Conservation (phyloP, 768 basidiomycete species). For the Podaxis sp. region DNA sequence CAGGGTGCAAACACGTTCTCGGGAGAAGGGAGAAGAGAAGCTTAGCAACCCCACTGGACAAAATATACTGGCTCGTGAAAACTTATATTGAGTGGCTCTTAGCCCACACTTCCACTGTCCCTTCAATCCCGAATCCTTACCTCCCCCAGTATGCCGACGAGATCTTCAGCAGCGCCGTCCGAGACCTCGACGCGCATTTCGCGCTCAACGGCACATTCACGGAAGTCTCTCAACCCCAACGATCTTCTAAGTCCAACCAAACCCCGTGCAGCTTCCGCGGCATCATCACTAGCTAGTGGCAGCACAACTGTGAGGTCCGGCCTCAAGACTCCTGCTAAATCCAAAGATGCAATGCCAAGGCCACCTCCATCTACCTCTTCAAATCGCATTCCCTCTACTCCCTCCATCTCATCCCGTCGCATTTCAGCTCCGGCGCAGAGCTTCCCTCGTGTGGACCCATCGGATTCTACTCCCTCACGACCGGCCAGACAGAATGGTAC, state of each 20-base stretch:
- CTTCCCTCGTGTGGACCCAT: constrained; percentile 24
- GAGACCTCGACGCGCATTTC: constrained; percentile 53
- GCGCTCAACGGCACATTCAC: constrained; percentile 35
- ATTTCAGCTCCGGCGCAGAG: constrained; percentile 33
- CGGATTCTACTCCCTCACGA: constrained; percentile 23
- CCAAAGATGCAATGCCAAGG: constrained; percentile 49
- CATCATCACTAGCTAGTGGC: constrained; percentile 38
- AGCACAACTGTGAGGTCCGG: constrained; percentile 44
- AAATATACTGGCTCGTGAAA: not conserved
- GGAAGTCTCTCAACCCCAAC: constrained; percentile 33
- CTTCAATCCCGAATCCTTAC: not conserved
- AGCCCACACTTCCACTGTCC: not conserved
- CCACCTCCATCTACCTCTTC: constrained; percentile 27
- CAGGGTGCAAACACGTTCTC: not conserved
- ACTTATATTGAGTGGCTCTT: not conserved
- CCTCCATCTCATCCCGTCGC: constrained; percentile 32
- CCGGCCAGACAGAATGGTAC: constrained; percentile 16
- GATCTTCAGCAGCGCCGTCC: constrained; percentile 35
- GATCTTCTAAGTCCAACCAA: constrained; percentile 34
- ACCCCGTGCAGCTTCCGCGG: constrained; percentile 50
- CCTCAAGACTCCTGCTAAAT: constrained; percentile 28
- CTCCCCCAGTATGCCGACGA: constrained; percentile 19
- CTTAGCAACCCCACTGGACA: not conserved
- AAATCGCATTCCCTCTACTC: constrained; percentile 33
- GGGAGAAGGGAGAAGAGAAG: not conserved